Evolutionary conservation across 371 early-diverging fungal species (phyloP).

Genomic region (Saksenaea vasiformis): DNA sequence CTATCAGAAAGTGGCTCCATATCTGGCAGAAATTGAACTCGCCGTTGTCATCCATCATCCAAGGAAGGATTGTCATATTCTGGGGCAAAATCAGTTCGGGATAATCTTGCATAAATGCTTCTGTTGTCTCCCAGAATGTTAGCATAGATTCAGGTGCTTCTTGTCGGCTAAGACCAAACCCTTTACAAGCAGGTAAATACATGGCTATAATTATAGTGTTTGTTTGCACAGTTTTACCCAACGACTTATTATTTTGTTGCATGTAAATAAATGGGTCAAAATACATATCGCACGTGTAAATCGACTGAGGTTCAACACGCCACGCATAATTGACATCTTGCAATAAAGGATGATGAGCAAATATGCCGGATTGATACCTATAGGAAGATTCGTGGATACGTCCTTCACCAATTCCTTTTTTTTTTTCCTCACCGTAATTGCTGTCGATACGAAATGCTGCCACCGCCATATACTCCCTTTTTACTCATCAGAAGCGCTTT

Average conservation of each 20-base stretch:
- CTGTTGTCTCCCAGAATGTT: slow-evolving; percentile 20
- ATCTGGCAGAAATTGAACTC: slow-evolving; percentile 76
- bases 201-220: background rate
- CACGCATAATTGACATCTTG: slow-evolving; percentile 87
- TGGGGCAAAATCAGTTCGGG: slow-evolving; percentile 8
- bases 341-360: slow-evolving; percentile 80
- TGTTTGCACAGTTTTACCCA: slow-evolving; percentile 50
- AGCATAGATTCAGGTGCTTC: slow-evolving; percentile 9
- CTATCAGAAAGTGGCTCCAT: slow-evolving; percentile 71
- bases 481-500: slow-evolving; percentile 16
- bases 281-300: slow-evolving; percentile 81
- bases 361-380: slow-evolving; percentile 85
- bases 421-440: slow-evolving; percentile 20
- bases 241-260: slow-evolving; percentile 73
- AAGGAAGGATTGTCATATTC: slow-evolving; percentile 28
- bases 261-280: slow-evolving; percentile 89
- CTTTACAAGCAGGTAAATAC: slow-evolving; percentile 1
- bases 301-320: slow-evolving; percentile 93
- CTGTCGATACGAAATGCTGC: slow-evolving; percentile 27
- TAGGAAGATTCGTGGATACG: background rate
- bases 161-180: slow-evolving; percentile 17
- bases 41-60: slow-evolving; percentile 26
- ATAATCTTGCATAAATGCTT: slow-evolving; percentile 16
- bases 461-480: slow-evolving; percentile 13
- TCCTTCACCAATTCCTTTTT: background rate